Conservation (phyloP, 1,284 basidiomycete species). For the Ganoderma lucidum region DNA sequence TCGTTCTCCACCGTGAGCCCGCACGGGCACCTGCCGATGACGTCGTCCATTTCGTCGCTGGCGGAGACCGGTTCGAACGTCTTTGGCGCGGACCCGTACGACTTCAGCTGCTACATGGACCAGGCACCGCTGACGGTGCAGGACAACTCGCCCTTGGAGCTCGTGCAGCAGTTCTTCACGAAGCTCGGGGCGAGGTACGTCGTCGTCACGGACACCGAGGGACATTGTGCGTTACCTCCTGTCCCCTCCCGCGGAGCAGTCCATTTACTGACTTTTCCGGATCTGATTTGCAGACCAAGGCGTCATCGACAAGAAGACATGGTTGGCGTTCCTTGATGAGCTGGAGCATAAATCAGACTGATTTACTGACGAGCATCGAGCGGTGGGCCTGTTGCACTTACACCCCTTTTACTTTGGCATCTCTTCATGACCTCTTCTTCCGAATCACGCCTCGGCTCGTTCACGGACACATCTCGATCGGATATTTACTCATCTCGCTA, state of each 20-base stretch:
- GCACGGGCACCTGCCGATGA: conserved; percentile 49
- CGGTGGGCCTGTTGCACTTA: neutral
- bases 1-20: conserved; percentile 65
- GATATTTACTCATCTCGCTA: neutral
- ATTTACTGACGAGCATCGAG: neutral
- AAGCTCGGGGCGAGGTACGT: conserved; percentile 94
- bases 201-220: conserved; percentile 84
- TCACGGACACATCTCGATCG: neutral
- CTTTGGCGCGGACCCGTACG: conserved; percentile 68
- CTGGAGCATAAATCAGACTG: conserved; percentile 52
- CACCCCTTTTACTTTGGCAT: neutral
- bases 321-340: conserved; percentile 84
- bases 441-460: neutral
- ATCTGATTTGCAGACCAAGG: conserved; percentile 72
- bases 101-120: conserved; percentile 92
- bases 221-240: conserved; percentile 70
- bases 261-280: neutral
- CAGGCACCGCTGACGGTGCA: conserved; percentile 88
- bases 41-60: conserved; percentile 70
- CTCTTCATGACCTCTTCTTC: neutral
- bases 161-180: conserved; percentile 91
- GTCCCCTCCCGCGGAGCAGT: conserved; percentile 4
- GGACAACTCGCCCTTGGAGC: conserved; percentile 85
- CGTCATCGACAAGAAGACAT: conserved; percentile 92
- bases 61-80: conserved; percentile 47